A percentile compares a stretch with the other conserved stretches of the same genome.
phyloP scores from a whole-genome alignment of 164 flowering plant genomes.

The Kingdonia uniflora region DNA sequence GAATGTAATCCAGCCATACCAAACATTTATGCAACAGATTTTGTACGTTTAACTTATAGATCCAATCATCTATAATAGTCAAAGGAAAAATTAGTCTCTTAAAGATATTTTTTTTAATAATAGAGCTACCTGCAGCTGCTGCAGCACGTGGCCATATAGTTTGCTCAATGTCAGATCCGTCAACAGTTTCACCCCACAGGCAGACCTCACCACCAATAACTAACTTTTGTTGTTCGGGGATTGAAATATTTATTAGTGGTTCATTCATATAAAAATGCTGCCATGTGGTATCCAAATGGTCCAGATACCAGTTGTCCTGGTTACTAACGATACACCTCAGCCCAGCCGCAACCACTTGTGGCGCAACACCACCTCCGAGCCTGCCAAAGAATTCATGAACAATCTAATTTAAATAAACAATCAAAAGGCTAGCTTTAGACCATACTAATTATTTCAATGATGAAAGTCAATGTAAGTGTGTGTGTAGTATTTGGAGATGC shows the following conservation, averaged over 20 bases:
- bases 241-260: constrained; percentile 56
- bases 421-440: not conserved
- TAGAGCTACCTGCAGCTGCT: constrained; percentile 79
- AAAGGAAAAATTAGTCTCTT: too few species aligned
- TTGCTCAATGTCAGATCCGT: constrained; percentile 68
- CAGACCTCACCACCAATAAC: constrained; percentile 86
- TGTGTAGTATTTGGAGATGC: too few species aligned
- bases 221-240: constrained; percentile 40
- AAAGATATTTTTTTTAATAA: too few species aligned
- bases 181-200: constrained; percentile 83
- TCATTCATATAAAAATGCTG: constrained; percentile 57
- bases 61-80: not conserved
- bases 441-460: too few species aligned
- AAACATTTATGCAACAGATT: not conserved
- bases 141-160: constrained; percentile 97
- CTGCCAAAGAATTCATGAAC: constrained; percentile 18
- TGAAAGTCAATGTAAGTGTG: too few species aligned
- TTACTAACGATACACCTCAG: constrained; percentile 82
- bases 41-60: not conserved
- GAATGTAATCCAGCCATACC: too few species aligned
- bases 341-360: constrained; percentile 55
- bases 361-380: constrained; percentile 68
- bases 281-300: constrained; percentile 67
- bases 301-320: constrained; percentile 83
- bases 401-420: not conserved